Evolutionary conservation across 1,139 yeast species (phyloP).

Genomic region (Protomyces pachydermus): DNA sequence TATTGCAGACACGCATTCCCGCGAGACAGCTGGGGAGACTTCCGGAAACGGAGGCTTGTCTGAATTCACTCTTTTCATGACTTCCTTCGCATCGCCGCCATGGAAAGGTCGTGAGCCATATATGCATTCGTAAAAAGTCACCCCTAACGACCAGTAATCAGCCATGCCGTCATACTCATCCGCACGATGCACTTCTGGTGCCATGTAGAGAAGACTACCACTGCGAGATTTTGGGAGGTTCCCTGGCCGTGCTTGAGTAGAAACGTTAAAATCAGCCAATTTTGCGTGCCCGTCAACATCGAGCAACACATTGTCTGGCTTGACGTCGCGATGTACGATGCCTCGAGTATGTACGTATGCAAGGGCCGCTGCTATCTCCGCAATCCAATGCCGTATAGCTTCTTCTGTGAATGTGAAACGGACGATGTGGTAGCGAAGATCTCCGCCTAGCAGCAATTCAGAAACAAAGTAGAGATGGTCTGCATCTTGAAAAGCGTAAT

Average conservation of each 20-base stretch:
- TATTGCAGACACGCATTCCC: constrained; percentile 35
- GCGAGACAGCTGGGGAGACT: constrained; percentile 34
- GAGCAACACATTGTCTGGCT: constrained; percentile 63
- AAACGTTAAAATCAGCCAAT: constrained; percentile 64
- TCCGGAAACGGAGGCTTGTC: constrained; percentile 29
- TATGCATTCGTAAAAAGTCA: constrained; percentile 73
- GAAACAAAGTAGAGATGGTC: constrained; percentile 53
- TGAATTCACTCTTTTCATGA: constrained; percentile 20
- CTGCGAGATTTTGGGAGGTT: constrained; percentile 39
- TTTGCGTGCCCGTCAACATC: constrained; percentile 68
- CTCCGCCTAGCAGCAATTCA: constrained; percentile 87
- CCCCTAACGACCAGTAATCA: constrained; percentile 92
- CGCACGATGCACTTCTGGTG: constrained; percentile 64
- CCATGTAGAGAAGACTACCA: constrained; percentile 86
- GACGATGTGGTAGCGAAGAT: constrained; percentile 68
- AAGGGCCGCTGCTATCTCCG: constrained; percentile 63
- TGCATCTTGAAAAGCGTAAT: constrained; percentile 76
- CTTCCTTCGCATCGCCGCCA: constrained; percentile 20
- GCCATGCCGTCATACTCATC: constrained; percentile 61
- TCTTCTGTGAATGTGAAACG: constrained; percentile 52
- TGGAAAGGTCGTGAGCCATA: constrained; percentile 48
- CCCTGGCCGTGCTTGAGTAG: constrained; percentile 34
- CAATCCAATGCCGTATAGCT: constrained; percentile 60
- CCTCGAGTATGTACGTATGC: constrained; percentile 60
- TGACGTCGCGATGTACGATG: constrained; percentile 63